These are phyloP conservation scores for Blastobotrys serpentis DNA, from an alignment of 1,139 yeast species.

Conservation along the genomic window DNA sequence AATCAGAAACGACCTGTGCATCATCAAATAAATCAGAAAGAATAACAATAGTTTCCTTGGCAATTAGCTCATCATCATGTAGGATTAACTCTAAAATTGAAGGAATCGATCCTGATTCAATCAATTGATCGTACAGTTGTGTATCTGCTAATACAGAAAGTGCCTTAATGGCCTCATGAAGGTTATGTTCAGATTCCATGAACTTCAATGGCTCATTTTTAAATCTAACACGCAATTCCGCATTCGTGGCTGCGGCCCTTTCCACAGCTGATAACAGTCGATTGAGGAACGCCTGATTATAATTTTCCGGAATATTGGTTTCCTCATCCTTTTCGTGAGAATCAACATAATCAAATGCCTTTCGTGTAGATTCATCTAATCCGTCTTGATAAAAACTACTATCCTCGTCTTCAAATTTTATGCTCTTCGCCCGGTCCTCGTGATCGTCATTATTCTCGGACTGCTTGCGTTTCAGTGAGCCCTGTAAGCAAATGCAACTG, in stretches of 20 bases:
- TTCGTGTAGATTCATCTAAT: conserved; percentile 27
- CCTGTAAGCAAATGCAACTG: too few relatives aligned
- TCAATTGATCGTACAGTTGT: conserved; percentile 29
- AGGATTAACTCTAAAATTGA: conserved; percentile 30
- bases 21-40: conserved; percentile 33
- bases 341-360: conserved; percentile 31
- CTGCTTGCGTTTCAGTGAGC: too few relatives aligned
- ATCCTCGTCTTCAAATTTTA: not conserved
- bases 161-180: conserved; percentile 35
- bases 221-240: conserved; percentile 33
- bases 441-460: conserved; percentile 1
- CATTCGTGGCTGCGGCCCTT: conserved; percentile 32
- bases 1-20: conserved; percentile 18
- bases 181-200: conserved; percentile 34
- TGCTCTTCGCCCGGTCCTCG: conserved; percentile 1
- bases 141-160: conserved; percentile 35
- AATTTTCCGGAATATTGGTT: conserved; percentile 20
- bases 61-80: conserved; percentile 41
- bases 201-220: conserved; percentile 39
- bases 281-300: conserved; percentile 30
- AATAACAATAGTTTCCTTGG: conserved; percentile 30
- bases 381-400: conserved; percentile 32
- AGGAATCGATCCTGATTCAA: conserved; percentile 28
- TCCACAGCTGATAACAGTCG: conserved; percentile 31
- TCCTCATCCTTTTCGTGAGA: conserved; percentile 23